Evolutionary conservation across 768 basidiomycete species (phyloP), one percentile per base, ranked within the genome.

Genomic region (Serendipita vermifera): DNA sequence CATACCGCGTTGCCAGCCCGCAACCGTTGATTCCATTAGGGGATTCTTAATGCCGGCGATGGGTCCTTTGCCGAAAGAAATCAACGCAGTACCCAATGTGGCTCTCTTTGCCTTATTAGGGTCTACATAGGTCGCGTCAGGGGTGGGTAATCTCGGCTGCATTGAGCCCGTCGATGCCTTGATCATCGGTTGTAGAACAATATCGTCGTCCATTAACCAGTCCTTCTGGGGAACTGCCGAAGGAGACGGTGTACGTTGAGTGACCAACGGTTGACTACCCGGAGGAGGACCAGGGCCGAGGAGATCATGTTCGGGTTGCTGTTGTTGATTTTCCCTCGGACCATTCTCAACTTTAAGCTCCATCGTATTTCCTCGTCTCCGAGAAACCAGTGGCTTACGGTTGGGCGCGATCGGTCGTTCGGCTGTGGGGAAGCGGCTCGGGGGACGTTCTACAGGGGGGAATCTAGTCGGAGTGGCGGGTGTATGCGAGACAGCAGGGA

Each of bases 271-370:
- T 29, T 51, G 46, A 1, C 15, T 51, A 29, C 6, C 31, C 7
- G 46, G 27, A 20, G n/a, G 46, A 1, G 31, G 46, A 2, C 29
- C 15, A n/a, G 24, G 46, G 2, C 46, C 46, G 9, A 51, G 9
- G 46, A 51, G 46, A 26, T 51, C 46, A 15, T 51, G 46, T 29
- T 51, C 46, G n/a, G n/a, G n/a, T n/a, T n/a, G n/a, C 31, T 20
- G 46, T 22, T 20, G 46, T 7, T 4, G 20, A 20, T 29, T 20
- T 15, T 20, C 20, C 29, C 33, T 24, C 3, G 43, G n/a, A 9
- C 43, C 24, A 33, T 31, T 48, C 9, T 57, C 56, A 14, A 51
- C 33, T 57, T 57, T 57, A 15, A 53, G 15, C 11, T 39, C 33
- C 31, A 31, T 9, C 3, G 56, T 26, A 26, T 7, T 29, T 29